Percentiles rank a stretch among this genome's conserved stretches.
These are phyloP conservation scores for Pharus latifolius DNA, from an alignment of 176 grass and related monocot genomes.

Conservation along the genomic window DNA sequence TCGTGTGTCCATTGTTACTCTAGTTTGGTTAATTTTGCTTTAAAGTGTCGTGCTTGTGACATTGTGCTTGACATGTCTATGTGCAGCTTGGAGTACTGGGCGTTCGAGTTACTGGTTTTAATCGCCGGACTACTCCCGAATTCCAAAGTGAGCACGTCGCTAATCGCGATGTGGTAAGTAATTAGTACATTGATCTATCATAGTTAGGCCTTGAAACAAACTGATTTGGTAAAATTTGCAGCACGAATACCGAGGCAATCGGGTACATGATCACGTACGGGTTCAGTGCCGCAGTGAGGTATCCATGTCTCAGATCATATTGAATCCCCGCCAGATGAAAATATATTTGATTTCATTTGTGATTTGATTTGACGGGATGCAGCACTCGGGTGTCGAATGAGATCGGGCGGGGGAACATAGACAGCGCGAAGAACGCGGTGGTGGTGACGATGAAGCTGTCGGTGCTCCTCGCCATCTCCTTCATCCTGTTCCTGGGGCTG, in stretches of 20 bases:
- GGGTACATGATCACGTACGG: slow-evolving; percentile 82
- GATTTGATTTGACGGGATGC: too few relatives aligned
- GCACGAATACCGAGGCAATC: slow-evolving; percentile 67
- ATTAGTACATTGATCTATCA: neutral
- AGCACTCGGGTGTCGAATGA: slow-evolving; percentile 92
- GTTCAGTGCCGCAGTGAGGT: slow-evolving; percentile 85
- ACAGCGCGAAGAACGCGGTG: slow-evolving; percentile 61
- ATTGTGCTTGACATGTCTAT: neutral
- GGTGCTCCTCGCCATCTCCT: slow-evolving; percentile 42
- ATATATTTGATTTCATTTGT: too few relatives aligned
- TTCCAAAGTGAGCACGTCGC: slow-evolving; percentile 69
- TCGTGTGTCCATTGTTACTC: neutral
- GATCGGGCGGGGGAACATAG: slow-evolving; percentile 58
- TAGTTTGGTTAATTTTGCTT: neutral
- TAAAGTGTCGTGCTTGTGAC: neutral
- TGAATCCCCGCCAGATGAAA: too few relatives aligned
- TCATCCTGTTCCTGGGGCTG: slow-evolving; percentile 43
- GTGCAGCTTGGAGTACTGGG: slow-evolving; percentile 79
- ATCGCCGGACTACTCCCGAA: slow-evolving; percentile 72
- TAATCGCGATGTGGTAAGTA: slow-evolving; percentile 89
- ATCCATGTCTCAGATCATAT: neutral
- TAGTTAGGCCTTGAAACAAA: neutral
- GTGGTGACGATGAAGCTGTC: slow-evolving; percentile 63
- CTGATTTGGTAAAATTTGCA: slow-evolving; percentile 3
- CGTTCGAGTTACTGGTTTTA: slow-evolving; percentile 78